Conservation (phyloP, 1,139 yeast genomes). For the Debaryomycetaceae sp. region DNA sequence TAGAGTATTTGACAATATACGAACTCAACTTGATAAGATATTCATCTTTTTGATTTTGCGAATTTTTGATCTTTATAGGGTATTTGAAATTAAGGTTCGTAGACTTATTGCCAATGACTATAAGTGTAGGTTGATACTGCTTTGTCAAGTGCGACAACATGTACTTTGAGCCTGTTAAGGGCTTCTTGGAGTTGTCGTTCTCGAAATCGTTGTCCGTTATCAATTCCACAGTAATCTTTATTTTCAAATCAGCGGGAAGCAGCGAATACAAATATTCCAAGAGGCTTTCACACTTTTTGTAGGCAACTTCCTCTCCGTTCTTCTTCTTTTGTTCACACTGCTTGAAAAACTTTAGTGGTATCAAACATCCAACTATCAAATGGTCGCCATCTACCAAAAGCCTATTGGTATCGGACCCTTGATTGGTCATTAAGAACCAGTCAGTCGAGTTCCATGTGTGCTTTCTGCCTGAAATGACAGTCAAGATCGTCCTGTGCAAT, state of each 20-base stretch:
- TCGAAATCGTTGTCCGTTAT: slow-evolving; percentile 27
- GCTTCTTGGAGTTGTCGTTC: slow-evolving; percentile 2
- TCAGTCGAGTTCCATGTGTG: slow-evolving; percentile 47
- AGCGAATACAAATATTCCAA: slow-evolving; percentile 35
- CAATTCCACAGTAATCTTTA: slow-evolving; percentile 55
- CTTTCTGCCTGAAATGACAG: slow-evolving; percentile 37
- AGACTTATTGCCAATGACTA: slow-evolving; percentile 38
- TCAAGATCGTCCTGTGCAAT: slow-evolving; percentile 30
- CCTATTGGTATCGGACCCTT: slow-evolving; percentile 7
- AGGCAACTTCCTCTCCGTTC: slow-evolving; percentile 27
- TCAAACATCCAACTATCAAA: slow-evolving; percentile 36
- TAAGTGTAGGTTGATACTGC: slow-evolving; percentile 41
- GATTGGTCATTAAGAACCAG: slow-evolving; percentile 26
- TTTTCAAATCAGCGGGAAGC: slow-evolving; percentile 26
- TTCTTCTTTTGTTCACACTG: slow-evolving; percentile 13
- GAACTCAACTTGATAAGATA: slow-evolving; percentile 38
- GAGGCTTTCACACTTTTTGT: slow-evolving; percentile 37
- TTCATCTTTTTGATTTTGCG: slow-evolving; percentile 12
- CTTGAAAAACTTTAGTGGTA: slow-evolving; percentile 26
- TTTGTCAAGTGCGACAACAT: slow-evolving; percentile 35
- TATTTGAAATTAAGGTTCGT: slow-evolving; percentile 44
- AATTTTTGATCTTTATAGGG: slow-evolving; percentile 28
- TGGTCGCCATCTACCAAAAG: slow-evolving; percentile 40
- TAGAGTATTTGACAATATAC: slow-evolving; percentile 38
- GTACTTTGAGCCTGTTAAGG: slow-evolving; percentile 25